Base-by-base conservation (phyloP, 2,329 filamentous ascomycete genomes). In the Ilyonectria destructans region DNA sequence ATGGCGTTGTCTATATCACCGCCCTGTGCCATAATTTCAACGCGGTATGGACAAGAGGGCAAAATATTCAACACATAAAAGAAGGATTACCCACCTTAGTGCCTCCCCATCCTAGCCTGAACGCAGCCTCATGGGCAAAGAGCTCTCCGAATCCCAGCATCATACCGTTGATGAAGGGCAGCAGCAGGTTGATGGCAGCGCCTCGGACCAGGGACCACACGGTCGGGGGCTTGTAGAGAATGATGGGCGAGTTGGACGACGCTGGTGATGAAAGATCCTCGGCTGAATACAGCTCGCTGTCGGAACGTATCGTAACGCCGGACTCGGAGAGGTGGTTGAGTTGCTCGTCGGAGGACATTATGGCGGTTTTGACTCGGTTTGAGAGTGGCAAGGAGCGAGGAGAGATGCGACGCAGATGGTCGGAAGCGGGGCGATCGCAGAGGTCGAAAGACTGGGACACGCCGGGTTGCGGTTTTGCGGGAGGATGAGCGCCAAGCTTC, bases 141-240 rank as follows among this genome's bases (percentile, higher is more conserved):
- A 99, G 84, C 84, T 99, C 96, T 74, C 96, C 96, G 78, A 99
- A 98, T 2, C 96, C 96, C 77, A 99, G 84, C 96, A 99, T 99
- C 86, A 99, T 89, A 54, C 96, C 96, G 83, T 99, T 99, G 78
- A 99, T 90, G 77, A 99, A 99, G 0, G 96, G 96, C 21, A 99
- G 84, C 1, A 99, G 77, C n/a, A 99, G 85, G 80, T 99, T 99
- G 83, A 99, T 99, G 6, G 95, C 95, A 17, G 95, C 94, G 43
- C 96, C 94, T 62, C 96, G 90, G 62, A 98, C 73, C 70, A 99
- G 81, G 10, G 93, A 91, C 93, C 94, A 97, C 51, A 97, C 77
- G 0, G 95, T 97, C 2, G 96, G 95, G 4, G 95, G 94, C 72
- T 91, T 90, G 87, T 98, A 99, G 54, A 98, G 88, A 55, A 97